Evolutionary conservation across 2,329 filamentous ascomycete genomes (phyloP), one percentile per base, ranked within the genome.

Genomic region (Cryphonectria japonica): DNA sequence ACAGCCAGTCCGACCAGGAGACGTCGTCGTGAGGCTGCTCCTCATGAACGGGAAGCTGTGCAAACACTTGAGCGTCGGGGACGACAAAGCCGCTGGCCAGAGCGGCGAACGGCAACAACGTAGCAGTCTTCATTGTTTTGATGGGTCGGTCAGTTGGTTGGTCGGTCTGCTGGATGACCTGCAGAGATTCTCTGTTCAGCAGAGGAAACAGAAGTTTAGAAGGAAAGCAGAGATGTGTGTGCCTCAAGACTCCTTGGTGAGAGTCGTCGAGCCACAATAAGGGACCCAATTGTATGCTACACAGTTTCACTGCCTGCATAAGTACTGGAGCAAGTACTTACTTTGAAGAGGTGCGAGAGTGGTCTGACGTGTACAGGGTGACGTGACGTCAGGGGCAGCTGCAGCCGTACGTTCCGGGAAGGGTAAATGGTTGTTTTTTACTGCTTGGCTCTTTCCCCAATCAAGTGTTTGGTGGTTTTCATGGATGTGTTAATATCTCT

Each of bases 81-180:
- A 76, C 43, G 66, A 75, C 75, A 29, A 77, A 73, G 41, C 76
- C 76, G 34, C 71, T 66, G 43, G 75, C 76, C 29, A 71, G 68
- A 22, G 71, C 74, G 9, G 73, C 75, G 29, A 77, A 72, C 11
- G 70, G 70, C 26, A 75, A 29, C 34, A 72, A 60, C 22, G 60
- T 63, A 29, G 41, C 62, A 29, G 75, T 74, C 71, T 74, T 77
- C 76, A 77, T 77, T n/a, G 26, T 22, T 46, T 4, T 43, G 26
- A 26, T 26, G 1, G 26, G 26, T 43, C 5, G 41, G 13, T 43
- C 2, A 4, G 41, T 72, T 46, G 39, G 5, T 32, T 46, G 57
- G 9, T 66, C 26, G 39, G 39, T 50, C 46, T 50, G 22, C 22
- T 50, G 22, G 22, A 22, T n/a, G 46, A n/a, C 46, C 46, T 50